Evolutionary conservation across 108 stramenopile genomes (phyloP).

Genomic region (Nitzschia inconspicua): DNA sequence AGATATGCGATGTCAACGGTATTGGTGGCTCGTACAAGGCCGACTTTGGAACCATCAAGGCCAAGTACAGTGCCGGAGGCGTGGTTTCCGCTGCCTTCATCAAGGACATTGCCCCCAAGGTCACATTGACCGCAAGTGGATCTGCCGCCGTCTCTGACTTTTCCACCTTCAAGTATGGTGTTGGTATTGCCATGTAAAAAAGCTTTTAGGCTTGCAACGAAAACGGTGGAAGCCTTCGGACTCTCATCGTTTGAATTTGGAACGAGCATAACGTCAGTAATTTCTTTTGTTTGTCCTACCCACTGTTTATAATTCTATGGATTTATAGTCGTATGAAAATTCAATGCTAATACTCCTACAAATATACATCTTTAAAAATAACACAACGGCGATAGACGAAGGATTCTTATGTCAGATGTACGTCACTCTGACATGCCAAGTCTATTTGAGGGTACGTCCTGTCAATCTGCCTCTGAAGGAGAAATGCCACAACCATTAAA

Average conservation of each 20-base stretch:
- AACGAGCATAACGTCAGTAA: not conserved
- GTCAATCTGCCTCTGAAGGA: slow-evolving; percentile 21
- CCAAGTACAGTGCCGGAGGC: slow-evolving; percentile 77
- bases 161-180: slow-evolving; percentile 84
- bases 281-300: not conserved
- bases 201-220: too few relatives aligned
- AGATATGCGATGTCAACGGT: slow-evolving; percentile 55
- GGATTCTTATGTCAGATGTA: slow-evolving; percentile 2
- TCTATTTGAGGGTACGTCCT: slow-evolving; percentile 9
- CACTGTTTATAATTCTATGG: not conserved
- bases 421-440: slow-evolving; percentile 9
- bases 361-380: not conserved
- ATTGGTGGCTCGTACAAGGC: slow-evolving; percentile 81
- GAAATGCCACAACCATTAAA: not conserved
- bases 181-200: slow-evolving; percentile 81
- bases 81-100: slow-evolving; percentile 67
- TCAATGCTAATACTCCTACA: not conserved
- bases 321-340: not conserved
- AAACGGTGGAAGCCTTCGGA: not conserved
- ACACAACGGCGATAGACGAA: not conserved
- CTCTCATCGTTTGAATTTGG: not conserved
- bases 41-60: slow-evolving; percentile 81
- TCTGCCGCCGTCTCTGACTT: slow-evolving; percentile 64
- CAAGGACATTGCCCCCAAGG: slow-evolving; percentile 86
- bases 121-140: slow-evolving; percentile 83